phyloP scores from a whole-genome alignment of 257 asterid species.

The Nicotiana benthamiana region DNA sequence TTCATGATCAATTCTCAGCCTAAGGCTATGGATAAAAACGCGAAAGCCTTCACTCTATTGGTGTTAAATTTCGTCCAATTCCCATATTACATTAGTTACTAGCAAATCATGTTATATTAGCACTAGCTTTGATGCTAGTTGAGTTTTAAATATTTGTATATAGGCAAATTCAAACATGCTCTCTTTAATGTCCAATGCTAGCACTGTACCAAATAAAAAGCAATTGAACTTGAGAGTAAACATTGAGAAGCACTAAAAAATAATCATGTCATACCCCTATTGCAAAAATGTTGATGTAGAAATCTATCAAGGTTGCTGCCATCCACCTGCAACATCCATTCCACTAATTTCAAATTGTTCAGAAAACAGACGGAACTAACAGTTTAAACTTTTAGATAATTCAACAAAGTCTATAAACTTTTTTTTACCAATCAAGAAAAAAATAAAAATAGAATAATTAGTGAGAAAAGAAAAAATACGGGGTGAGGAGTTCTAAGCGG shows the following conservation, averaged over 20 bases:
- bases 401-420: not conserved
- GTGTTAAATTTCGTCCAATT: no score
- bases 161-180: not conserved
- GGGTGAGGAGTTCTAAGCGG: conserved; percentile 66
- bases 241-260: not conserved
- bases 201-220: not conserved
- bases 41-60: no score
- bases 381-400: not conserved
- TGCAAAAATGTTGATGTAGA: conserved; percentile 46
- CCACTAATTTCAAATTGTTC: not conserved
- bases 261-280: conserved; percentile 43
- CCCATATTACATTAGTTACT: no score
- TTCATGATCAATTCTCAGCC: no score
- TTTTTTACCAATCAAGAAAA: no score
- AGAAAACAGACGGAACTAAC: not conserved
- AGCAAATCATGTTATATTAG: no score
- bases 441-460: not conserved
- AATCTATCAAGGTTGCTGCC: conserved; percentile 64
- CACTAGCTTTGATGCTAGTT: no score
- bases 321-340: conserved; percentile 57
- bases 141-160: no score
- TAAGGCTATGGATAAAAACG: no score
- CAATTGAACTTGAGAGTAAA: not conserved
- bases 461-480: conserved; percentile 33
- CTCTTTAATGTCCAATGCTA: not conserved